Percentiles rank a stretch among this genome's conserved stretches.
Conservation (phyloP, 768 basidiomycete species). For the Chalciporus chontae region DNA sequence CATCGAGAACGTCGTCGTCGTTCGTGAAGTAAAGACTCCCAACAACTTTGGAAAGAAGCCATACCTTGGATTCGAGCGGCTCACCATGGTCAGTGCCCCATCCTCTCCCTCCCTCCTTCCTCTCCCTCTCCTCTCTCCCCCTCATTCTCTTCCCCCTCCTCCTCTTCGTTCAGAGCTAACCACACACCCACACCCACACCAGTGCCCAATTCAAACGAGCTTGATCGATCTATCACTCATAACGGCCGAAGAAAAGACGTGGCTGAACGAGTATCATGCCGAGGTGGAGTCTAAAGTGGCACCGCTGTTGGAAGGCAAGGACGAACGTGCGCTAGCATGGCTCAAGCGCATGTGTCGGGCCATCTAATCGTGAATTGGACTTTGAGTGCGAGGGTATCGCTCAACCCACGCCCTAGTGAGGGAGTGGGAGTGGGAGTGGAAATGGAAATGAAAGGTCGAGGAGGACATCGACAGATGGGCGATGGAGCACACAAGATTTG, state of each 20-base stretch:
- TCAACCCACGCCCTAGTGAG: too few relatives aligned
- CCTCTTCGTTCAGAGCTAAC: neutral
- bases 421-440: too few relatives aligned
- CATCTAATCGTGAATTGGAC: neutral
- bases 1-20: conserved; percentile 86
- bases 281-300: conserved; percentile 57
- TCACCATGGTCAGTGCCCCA: conserved; percentile 71
- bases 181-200: neutral
- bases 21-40: conserved; percentile 65
- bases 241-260: conserved; percentile 62
- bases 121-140: too few relatives aligned
- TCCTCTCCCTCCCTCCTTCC: neutral
- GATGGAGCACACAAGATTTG: too few relatives aligned
- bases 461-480: too few relatives aligned
- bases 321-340: conserved; percentile 25
- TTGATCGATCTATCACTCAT: conserved; percentile 67
- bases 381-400: too few relatives aligned
- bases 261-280: conserved; percentile 83
- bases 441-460: too few relatives aligned
- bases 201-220: conserved; percentile 85
- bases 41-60: conserved; percentile 79
- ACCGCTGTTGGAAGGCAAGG: conserved; percentile 47
- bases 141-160: too few relatives aligned
- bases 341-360: conserved; percentile 17
- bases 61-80: conserved; percentile 78